Evolutionary conservation across 805 yeast species (phyloP), one percentile per base, ranked within the genome.

Genomic region (Nakazawaea ernobii): DNA sequence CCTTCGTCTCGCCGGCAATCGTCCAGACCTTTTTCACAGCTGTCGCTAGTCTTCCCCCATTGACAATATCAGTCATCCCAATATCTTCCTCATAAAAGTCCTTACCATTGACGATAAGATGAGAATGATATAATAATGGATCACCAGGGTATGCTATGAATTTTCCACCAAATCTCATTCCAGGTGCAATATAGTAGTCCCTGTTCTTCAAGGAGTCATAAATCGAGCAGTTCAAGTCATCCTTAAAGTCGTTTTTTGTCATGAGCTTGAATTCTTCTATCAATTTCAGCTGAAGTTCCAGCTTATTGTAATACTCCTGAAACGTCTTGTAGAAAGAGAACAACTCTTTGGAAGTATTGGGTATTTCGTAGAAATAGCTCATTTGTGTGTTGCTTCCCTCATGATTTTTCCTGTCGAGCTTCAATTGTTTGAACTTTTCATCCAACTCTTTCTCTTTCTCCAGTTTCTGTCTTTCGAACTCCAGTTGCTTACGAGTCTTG

Each of bases 121-220:
- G 97, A 2, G 97, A 86, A 65, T 92, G 99, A 58, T 80, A 94
- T 41, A 94, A 65, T 46, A 92, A 68, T 7, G 98, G 96, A 60
- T 92, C 99, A 1, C 97, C 98, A 0, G 97, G 98, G 54, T 92
- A 92, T 1, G 91, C 90, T 49, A 94, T 77, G 57, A 80, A 90
- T 46, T 80, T 80, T 5, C 96, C 95, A 2, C 99, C 99, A 63
- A 91, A 92, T 49, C 96, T 74, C 30, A 90, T 68, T 0, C 99
- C 99, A 0, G 98, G 97, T 30, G 89, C 73, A 14, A 86, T 54
- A 49, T 68, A 78, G 60, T 72, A 84, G 1, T 77, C 80, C 11
- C 60, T 58, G 6, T 59, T 54, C 48, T 73, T 71, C 32, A 82
- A 62, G 45, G 60, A 57, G 43, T 62, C 62, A 57, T 67, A 83